phyloP scores from a whole-genome alignment of 177 flowering plant species.

The Vitis hybrid region DNA sequence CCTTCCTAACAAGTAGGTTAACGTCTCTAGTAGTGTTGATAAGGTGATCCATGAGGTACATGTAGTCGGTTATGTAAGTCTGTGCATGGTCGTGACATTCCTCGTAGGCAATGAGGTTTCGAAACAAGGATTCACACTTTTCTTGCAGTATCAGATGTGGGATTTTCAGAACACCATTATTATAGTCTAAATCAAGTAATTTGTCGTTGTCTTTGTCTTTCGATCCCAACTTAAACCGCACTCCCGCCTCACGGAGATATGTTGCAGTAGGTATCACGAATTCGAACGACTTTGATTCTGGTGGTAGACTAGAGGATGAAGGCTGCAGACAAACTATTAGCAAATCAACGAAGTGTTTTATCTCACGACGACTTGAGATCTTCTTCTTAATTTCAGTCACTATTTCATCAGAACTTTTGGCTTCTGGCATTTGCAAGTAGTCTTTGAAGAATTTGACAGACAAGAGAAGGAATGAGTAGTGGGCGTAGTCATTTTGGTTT shows the following conservation, averaged over 20 bases:
- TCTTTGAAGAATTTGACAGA: too few species aligned
- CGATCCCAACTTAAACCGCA: conserved; percentile 13
- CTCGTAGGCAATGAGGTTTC: conserved; percentile 29
- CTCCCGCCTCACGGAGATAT: conserved; percentile 17
- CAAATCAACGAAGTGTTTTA: conserved; percentile 3
- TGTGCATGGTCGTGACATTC: conserved; percentile 10
- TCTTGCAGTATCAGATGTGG: conserved; percentile 10
- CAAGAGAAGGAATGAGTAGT: too few species aligned
- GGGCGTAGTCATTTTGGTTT: too few species aligned
- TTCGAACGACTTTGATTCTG: too few species aligned
- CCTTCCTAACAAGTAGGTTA: conserved; percentile 12
- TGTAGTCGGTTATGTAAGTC: conserved; percentile 18
- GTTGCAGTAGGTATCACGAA: conserved; percentile 8
- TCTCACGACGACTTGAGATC: not conserved
- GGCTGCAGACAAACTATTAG: not conserved
- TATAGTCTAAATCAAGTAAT: conserved; percentile 16
- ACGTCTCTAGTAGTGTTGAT: conserved; percentile 25
- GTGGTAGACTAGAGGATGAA: too few species aligned
- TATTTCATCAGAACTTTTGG: too few species aligned
- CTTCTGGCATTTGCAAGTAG: too few species aligned
- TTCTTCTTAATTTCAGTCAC: too few species aligned
- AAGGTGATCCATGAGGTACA: conserved; percentile 20
- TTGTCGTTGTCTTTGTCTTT: not conserved
- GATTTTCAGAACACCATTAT: conserved; percentile 18
- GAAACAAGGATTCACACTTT: conserved; percentile 13